Evolutionary conservation across 768 basidiomycete species (phyloP), one percentile per base, ranked within the genome.

Genomic region (Leucosporidium scottii): DNA sequence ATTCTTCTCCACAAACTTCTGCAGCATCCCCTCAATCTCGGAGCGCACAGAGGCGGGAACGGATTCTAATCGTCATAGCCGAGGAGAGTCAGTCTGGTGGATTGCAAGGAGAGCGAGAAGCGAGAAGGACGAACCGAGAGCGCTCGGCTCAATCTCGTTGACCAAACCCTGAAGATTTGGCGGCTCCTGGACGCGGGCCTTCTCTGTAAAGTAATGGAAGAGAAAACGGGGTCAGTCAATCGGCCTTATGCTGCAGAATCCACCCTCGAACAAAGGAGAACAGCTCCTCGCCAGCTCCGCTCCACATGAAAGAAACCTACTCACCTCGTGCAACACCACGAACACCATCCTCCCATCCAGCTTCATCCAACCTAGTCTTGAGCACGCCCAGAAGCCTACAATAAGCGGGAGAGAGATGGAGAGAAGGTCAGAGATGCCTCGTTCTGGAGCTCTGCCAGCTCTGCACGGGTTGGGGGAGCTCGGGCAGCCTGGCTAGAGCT

Each of bases 181-280:
- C 10, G 92, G 93, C 79, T 96, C 92, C 72, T 96, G 92, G 81
- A 93, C 93, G 70, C 92, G 93, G 78, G 94, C 85, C 44, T 90
- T 90, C 71, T 93, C 87, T 51, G 86, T 86, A 21, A 90, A 15
- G n/a, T 21, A 20, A 20, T 25, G 23, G 31, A 31, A 34, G 21
- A 23, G 13, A 28, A 49, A n/a, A 6, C 31, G 9, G 25, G 47
- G 39, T n/a, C 34, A 23, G 25, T 4, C 12, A 17, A 10, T 18
- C 58, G 28, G 31, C 15, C 13, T 28, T n/a, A 0, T 23, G 36
- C 36, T 48, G 7, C 25, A 23, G 25, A 9, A 50, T 21, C 23
- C 34, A 10, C 20, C 23, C 36, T 20, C 36, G n/a, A n/a, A n/a
- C n/a, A n/a, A n/a, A 25, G 10, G 7, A 20, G 28, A 5, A 31